Evolutionary conservation across 2,329 filamentous ascomycete species (phyloP), one percentile per base, ranked within the genome.

Genomic region (Clarireedia paspali): DNA sequence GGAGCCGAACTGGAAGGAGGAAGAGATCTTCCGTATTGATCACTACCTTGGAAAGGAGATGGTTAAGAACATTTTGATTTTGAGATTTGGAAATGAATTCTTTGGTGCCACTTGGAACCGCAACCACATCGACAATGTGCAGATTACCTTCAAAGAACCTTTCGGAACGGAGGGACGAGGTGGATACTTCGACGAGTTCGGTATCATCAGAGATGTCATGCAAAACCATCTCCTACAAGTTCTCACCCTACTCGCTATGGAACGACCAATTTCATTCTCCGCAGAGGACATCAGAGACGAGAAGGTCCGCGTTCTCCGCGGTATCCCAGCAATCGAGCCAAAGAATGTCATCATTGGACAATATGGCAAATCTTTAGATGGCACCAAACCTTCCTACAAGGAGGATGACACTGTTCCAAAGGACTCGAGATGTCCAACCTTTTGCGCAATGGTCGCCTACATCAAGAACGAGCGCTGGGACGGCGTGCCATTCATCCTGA

Each of bases 391-490:
- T 47, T 86, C 89, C 44, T 99, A 99, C 81, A 95, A 96, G 77
- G 94, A 99, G 75, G 94, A 99, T 66, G 91, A 97, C 70, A 97
- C 94, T 20, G 94, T 99, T 30, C 94, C 94, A 58, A 94, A 95
- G 77, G 91, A 96, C 65, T 96, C 92, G 36, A 85, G 95, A 67
- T 99, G 94, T 81, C 92, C 94, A 27, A 99, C 94, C 6, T 99
- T 99, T 80, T 96, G 91, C 70, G 92, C 94, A 39, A 85, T 99
- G 74, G 92, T 96, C 38, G 91, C 91, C 38, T 96, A 95, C 77
- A 97, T 99, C 76, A 97, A 97, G 83, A 99, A 99, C 73, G 94
- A 99, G 83, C 82, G 94, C 66, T 99, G 94, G 94, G 95, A 99
- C 65, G 95, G 94, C 56, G 94, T 99, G 53, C 94, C 94, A 51